Conservation (phyloP, 2,329 filamentous ascomycete genomes). For the Aureobasidium namibiae region DNA sequence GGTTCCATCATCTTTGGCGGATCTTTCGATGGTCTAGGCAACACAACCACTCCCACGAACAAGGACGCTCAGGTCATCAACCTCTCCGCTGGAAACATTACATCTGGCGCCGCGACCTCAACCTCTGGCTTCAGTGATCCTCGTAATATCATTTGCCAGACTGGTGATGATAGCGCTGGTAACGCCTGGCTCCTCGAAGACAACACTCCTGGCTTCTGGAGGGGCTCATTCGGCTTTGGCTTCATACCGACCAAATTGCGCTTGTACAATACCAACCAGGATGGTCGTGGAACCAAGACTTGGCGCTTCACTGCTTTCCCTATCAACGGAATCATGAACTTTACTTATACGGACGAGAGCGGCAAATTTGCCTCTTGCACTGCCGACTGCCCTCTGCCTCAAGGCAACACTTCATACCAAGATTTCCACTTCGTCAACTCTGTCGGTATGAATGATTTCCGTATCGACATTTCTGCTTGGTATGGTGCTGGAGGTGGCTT, state of each 20-base stretch:
- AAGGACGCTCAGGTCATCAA: slow-evolving; percentile 76
- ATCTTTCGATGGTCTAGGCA: slow-evolving; percentile 79
- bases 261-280: slow-evolving; percentile 76
- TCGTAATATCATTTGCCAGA: slow-evolving; percentile 74
- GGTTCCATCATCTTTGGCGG: slow-evolving; percentile 90
- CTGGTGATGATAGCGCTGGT: slow-evolving; percentile 58
- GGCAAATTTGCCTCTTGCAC: slow-evolving; percentile 66
- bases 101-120: slow-evolving; percentile 54
- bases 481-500: slow-evolving; percentile 81
- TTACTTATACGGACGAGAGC: slow-evolving; percentile 75
- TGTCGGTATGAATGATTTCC: slow-evolving; percentile 81
- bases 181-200: slow-evolving; percentile 78
- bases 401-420: slow-evolving; percentile 61
- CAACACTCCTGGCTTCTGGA: slow-evolving; percentile 69
- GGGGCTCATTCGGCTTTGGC: slow-evolving; percentile 70
- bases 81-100: slow-evolving; percentile 67
- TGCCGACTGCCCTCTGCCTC: slow-evolving; percentile 72
- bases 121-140: slow-evolving; percentile 64
- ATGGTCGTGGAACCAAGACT: slow-evolving; percentile 74
- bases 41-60: slow-evolving; percentile 59
- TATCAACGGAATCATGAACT: slow-evolving; percentile 87
- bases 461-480: slow-evolving; percentile 77
- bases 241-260: slow-evolving; percentile 82
- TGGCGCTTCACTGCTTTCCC: slow-evolving; percentile 82
- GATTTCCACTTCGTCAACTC: slow-evolving; percentile 86